phyloP scores from a whole-genome alignment of 108 stramenopile genomes.

The Cyclotella sp. region DNA sequence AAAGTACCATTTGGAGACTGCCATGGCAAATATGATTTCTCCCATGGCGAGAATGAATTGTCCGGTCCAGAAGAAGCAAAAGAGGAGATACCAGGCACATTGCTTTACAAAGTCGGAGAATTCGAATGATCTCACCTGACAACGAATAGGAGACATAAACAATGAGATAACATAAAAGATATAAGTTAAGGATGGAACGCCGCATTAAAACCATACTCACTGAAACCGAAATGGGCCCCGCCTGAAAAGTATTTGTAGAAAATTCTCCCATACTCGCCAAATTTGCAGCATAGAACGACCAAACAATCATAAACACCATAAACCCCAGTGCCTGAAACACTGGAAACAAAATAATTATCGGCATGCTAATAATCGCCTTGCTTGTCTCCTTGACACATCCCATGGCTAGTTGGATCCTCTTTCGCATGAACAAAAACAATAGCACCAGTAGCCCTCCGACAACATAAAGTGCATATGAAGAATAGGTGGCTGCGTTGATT shows the following conservation, averaged over 20 bases:
- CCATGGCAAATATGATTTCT: conserved; percentile 87
- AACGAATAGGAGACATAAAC: background rate
- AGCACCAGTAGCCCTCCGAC: conserved; percentile 63
- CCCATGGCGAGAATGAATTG: conserved; percentile 94
- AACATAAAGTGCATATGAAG: conserved; percentile 65
- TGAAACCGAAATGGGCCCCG: conserved; percentile 38
- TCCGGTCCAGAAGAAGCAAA: conserved; percentile 93
- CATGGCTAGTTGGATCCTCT: conserved; percentile 88
- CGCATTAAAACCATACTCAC: conserved; percentile 7
- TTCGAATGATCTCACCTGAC: conserved; percentile 52
- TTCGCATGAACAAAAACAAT: conserved; percentile 80
- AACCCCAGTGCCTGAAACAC: conserved; percentile 72
- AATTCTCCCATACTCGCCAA: conserved; percentile 80
- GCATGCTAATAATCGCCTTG: conserved; percentile 82
- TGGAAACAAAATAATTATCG: conserved; percentile 81
- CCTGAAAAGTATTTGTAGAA: conserved; percentile 19
- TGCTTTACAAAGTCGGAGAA: conserved; percentile 58
- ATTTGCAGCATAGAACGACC: conserved; percentile 65
- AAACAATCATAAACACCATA: conserved; percentile 65
- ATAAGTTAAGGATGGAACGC: background rate
- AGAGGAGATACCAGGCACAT: conserved; percentile 86
- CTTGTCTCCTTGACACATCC: conserved; percentile 86
- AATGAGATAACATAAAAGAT: background rate
- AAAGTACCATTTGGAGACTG: conserved; percentile 83
- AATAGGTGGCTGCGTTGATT: conserved; percentile 55